Evolutionary conservation across 768 basidiomycete genomes (phyloP), one percentile per base, ranked within the genome.

Genomic region (Stropharia rugosoannulata): DNA sequence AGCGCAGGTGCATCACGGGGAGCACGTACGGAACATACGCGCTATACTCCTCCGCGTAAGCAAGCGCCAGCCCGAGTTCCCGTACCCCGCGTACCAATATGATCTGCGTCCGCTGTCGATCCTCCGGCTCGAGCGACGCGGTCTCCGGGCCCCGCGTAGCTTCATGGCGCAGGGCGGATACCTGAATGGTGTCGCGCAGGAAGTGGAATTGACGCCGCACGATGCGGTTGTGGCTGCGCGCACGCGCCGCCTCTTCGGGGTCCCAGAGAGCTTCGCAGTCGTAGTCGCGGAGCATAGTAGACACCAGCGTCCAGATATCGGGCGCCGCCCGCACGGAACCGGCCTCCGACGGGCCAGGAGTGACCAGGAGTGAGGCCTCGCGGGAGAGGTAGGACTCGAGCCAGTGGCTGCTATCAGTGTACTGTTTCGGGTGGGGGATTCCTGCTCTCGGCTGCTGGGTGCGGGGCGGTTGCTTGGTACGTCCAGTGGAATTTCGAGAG

Each of bases 361-460:
- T 27, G 66, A 66, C 59, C 68, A 43, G 54, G 48, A 63, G 59
- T 25, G 66, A 62, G 40, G 57, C 61, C 40, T 77, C 68, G 51
- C 70, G 69, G 18, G 80, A 79, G 38, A 81, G 74, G 59, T 81
- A 74, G 13, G 61, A 58, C 61, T 80, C 76, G 29, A 84, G 74
- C 73, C 78, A 80, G 42, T 76, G 73, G 42, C 71, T 68, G 37
- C 77, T 69, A 61, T 79, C 73, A 57, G 68, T 60, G 67, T 77
- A 73, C 54, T 73, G 58, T 60, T 65, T 68, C 35, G 66, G 64
- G 48, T 66, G 61, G 19, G 53, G 64, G 22, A 40, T 46, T 48
- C 19, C 58, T 36, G 44, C 48, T 53, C 29, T 41, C 16, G 27
- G 22, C 42, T 54, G 52, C 12, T 38, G 19, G 48, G 22, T 57